Conservation (phyloP, 306 rosid species). For the Fagus crenata region DNA sequence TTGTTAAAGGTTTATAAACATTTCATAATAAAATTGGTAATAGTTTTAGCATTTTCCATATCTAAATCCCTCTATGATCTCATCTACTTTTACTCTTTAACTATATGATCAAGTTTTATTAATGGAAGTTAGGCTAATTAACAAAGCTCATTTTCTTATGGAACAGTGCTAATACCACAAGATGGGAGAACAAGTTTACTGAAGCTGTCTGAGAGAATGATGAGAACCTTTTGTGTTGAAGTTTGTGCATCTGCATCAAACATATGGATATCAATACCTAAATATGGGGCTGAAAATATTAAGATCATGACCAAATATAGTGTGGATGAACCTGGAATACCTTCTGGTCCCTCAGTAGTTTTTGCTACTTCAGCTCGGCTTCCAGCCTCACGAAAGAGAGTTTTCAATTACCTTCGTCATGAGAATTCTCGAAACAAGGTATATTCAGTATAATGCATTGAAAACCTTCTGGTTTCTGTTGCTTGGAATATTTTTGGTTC, state of each 20-base stretch:
- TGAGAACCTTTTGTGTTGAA: constrained; percentile 39
- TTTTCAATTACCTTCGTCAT: constrained; percentile 52
- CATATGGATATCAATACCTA: constrained; percentile 36
- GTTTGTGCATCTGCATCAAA: constrained; percentile 28
- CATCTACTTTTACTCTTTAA: too few relatives aligned
- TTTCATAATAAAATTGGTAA: too few relatives aligned
- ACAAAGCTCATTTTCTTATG: constrained; percentile 6
- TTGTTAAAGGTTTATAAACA: too few relatives aligned
- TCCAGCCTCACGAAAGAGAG: constrained; percentile 29
- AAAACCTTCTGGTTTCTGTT: not conserved
- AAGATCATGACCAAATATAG: constrained; percentile 27
- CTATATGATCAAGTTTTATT: too few relatives aligned
- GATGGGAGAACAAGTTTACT: constrained; percentile 43
- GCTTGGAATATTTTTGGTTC: not conserved
- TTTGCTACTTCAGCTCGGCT: constrained; percentile 42
- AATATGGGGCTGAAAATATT: constrained; percentile 20
- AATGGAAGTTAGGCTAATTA: not conserved
- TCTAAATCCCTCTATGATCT: too few relatives aligned
- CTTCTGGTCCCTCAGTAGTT: constrained; percentile 24
- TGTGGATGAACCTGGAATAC: constrained; percentile 14
- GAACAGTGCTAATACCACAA: constrained; percentile 16
- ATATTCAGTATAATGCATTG: not conserved
- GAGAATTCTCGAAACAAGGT: constrained; percentile 44
- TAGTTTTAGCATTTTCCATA: too few relatives aligned
- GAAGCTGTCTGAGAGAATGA: constrained; percentile 55